A percentile compares a stretch with the other conserved stretches of the same genome.
These are phyloP conservation scores for Bremia lactucae DNA, from an alignment of 352 stramenopile species.

Conservation along the genomic window DNA sequence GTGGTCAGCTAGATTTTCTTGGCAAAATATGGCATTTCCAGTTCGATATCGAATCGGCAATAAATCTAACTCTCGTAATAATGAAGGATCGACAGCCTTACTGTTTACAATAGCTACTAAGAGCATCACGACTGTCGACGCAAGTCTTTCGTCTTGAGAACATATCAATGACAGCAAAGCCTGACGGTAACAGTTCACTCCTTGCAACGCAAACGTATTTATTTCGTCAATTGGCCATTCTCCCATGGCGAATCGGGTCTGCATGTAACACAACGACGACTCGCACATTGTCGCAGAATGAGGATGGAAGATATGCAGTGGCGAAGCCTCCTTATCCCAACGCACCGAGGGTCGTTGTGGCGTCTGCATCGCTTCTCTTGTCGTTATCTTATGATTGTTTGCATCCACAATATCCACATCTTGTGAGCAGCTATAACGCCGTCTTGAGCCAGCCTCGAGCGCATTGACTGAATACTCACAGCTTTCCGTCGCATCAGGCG, in stretches of 20 bases:
- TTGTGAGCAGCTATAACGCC: conserved; percentile 9
- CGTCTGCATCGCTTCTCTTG: conserved; percentile 3
- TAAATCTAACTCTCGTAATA: conserved; percentile 50
- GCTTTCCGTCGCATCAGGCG: conserved; percentile 40
- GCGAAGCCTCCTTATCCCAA: conserved; percentile 23
- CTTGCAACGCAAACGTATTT: conserved; percentile 29
- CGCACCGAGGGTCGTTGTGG: conserved; percentile 13
- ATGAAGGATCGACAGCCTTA: conserved; percentile 41
- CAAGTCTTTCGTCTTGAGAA: conserved; percentile 51
- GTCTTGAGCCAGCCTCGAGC: conserved; percentile 35
- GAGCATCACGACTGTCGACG: conserved; percentile 48
- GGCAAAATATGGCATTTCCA: conserved; percentile 7
- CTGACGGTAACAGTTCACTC: conserved; percentile 50
- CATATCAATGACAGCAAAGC: conserved; percentile 47
- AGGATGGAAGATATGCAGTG: conserved; percentile 40
- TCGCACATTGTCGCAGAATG: conserved; percentile 44
- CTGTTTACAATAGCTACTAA: conserved; percentile 60
- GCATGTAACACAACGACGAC: conserved; percentile 63
- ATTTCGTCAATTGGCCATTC: conserved; percentile 75
- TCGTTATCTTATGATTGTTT: conserved; percentile 10
- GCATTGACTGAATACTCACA: conserved; percentile 53
- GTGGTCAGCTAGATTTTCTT: neutral
- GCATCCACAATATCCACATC: conserved; percentile 4
- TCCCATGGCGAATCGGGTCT: conserved; percentile 64
- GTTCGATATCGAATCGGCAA: conserved; percentile 38